These are phyloP conservation scores for Cercophora newfieldiana DNA, from an alignment of 495 filamentous ascomycete species.

Conservation along the genomic window DNA sequence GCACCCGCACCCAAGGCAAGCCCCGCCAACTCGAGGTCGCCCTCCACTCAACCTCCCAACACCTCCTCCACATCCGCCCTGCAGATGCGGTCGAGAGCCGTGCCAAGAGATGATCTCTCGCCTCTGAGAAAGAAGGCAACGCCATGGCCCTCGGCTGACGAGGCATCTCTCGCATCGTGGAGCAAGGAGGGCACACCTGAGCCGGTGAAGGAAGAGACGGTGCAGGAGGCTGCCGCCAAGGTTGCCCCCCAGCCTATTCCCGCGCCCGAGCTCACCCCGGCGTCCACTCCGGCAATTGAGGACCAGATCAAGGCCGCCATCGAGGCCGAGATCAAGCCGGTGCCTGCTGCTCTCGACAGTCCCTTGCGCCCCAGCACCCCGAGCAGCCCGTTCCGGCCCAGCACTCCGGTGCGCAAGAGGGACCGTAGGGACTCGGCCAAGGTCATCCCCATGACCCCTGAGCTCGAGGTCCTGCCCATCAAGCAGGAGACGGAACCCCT, in stretches of 20 bases:
- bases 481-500: constrained; percentile 20
- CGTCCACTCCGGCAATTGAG: background rate
- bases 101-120: constrained; percentile 20
- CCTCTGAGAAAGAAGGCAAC: constrained; percentile 19
- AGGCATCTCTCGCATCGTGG: constrained; percentile 8
- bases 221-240: background rate
- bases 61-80: constrained; percentile 22
- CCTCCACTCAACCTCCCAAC: constrained; percentile 18
- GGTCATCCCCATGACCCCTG: constrained; percentile 25
- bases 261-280: background rate
- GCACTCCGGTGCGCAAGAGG: background rate
- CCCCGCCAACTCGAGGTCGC: constrained; percentile 21
- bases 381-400: background rate
- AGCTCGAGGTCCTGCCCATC: constrained; percentile 17
- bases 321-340: constrained; percentile 19
- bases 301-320: constrained; percentile 7
- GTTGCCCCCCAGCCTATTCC: background rate
- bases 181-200: constrained; percentile 14
- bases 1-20: constrained; percentile 24
- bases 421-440: constrained; percentile 34
- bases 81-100: constrained; percentile 30
- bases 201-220: constrained; percentile 8
- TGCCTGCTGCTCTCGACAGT: background rate
- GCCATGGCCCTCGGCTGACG: constrained; percentile 26
- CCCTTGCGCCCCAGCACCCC: background rate